phyloP scores from a whole-genome alignment of 2,329 filamentous ascomycete species.

The Gaeumannomyces tritici region DNA sequence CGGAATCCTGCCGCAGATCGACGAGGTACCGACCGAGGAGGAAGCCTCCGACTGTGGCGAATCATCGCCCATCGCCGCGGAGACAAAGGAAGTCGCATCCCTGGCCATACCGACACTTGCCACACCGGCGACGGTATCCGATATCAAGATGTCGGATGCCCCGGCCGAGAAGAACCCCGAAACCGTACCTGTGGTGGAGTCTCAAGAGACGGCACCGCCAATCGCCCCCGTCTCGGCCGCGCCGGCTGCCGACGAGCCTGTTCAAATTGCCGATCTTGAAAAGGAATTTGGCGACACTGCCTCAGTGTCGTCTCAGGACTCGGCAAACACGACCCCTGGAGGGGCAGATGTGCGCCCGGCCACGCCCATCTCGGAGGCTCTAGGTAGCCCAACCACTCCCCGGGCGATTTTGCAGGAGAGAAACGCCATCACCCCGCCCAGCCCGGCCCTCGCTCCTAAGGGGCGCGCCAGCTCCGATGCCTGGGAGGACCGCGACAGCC shows the following conservation, averaged over 20 bases:
- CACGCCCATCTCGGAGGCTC: not conserved
- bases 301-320: not conserved
- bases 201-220: not conserved
- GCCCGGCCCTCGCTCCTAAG: not conserved
- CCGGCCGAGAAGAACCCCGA: not conserved
- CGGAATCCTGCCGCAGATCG: not conserved
- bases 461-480: slow-evolving; percentile 3
- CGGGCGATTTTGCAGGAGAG: too few species aligned
- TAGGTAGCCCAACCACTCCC: not conserved
- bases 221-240: too few species aligned
- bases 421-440: too few species aligned
- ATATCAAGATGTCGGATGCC: not conserved
- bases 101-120: too few species aligned
- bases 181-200: not conserved
- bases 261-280: not conserved
- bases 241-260: not conserved
- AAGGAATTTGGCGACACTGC: not conserved
- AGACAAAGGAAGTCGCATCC: not conserved
- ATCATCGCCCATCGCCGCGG: not conserved
- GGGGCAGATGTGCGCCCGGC: not conserved
- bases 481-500: slow-evolving; percentile 11
- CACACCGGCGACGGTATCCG: too few species aligned
- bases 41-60: not conserved
- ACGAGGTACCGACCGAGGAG: not conserved
- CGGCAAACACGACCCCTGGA: not conserved